Conservation (phyloP, 2,329 filamentous ascomycete genomes). For the Monilinia vaccinii-corymbosi region DNA sequence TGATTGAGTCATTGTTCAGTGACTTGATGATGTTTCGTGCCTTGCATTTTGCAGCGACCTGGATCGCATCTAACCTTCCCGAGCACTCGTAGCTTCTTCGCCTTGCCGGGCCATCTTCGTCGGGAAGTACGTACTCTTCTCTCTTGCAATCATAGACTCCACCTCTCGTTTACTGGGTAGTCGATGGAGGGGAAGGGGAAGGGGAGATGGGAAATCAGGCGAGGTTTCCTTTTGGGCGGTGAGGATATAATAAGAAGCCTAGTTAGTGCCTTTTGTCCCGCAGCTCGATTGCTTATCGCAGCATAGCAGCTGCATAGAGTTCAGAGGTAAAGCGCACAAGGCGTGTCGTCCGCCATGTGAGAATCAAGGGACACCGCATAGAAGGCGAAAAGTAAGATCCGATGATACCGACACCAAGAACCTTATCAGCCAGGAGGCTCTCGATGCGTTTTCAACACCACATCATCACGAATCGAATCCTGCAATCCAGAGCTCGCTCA, state of each 20-base stretch:
- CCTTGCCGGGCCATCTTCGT: neutral
- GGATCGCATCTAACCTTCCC: neutral
- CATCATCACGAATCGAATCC: neutral
- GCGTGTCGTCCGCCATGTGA: neutral
- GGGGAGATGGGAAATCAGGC: neutral
- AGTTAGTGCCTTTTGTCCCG: neutral
- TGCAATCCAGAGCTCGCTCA: no score
- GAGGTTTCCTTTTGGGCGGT: neutral
- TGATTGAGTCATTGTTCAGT: neutral
- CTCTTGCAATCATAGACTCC: neutral
- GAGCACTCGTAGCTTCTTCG: neutral
- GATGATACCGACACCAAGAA: neutral
- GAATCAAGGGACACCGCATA: neutral
- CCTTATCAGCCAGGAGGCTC: neutral
- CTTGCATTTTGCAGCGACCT: slow-evolving; percentile 10
- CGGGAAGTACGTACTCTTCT: neutral
- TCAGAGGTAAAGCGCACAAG: neutral
- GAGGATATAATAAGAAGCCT: neutral
- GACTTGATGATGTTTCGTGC: slow-evolving; percentile 7
- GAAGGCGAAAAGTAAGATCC: neutral
- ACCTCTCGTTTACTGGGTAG: neutral
- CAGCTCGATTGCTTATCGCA: slow-evolving; percentile 5
- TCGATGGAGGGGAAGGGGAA: neutral
- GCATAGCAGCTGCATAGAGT: neutral
- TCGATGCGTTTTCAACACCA: neutral